Conservation (phyloP, 768 basidiomycete genomes). For the Mycena epipterygia region DNA sequence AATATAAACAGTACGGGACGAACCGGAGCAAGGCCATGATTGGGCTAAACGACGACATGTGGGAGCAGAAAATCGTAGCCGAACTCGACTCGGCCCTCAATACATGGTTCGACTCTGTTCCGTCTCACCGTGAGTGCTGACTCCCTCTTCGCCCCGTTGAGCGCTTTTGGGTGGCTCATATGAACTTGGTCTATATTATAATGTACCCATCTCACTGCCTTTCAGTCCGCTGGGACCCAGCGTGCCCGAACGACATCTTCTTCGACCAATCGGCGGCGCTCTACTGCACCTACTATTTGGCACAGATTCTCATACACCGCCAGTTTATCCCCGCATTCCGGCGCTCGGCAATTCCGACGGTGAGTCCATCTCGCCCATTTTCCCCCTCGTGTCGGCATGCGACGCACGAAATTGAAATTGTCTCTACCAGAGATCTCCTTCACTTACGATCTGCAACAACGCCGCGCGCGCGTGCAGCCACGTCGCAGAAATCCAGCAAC, state of each 20-base stretch:
- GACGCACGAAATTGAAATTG: not conserved
- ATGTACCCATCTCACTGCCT: too few species aligned
- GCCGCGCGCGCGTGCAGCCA: conserved; percentile 72
- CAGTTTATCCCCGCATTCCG: conserved; percentile 70
- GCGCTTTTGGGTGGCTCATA: too few species aligned
- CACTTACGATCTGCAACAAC: conserved; percentile 76
- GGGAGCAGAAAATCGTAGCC: conserved; percentile 28
- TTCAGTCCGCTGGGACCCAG: conserved; percentile 65
- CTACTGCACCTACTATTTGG: conserved; percentile 60
- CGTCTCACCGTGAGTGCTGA: conserved; percentile 59
- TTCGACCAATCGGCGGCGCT: conserved; percentile 44
- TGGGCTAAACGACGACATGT: conserved; percentile 5
- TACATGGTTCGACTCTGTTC: conserved; percentile 64
- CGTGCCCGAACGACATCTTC: conserved; percentile 54
- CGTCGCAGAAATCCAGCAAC: conserved; percentile 62
- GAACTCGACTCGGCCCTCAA: conserved; percentile 58
- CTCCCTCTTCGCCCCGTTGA: not conserved
- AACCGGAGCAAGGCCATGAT: conserved; percentile 17
- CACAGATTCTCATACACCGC: conserved; percentile 70
- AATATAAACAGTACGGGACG: conserved; percentile 22
- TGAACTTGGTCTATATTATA: too few species aligned
- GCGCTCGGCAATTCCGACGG: conserved; percentile 53
- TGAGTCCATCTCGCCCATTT: not conserved
- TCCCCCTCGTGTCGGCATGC: not conserved
- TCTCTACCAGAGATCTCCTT: conserved; percentile 56